Conservation (phyloP, 2,329 filamentous ascomycete species). For the Phoma herbarum region DNA sequence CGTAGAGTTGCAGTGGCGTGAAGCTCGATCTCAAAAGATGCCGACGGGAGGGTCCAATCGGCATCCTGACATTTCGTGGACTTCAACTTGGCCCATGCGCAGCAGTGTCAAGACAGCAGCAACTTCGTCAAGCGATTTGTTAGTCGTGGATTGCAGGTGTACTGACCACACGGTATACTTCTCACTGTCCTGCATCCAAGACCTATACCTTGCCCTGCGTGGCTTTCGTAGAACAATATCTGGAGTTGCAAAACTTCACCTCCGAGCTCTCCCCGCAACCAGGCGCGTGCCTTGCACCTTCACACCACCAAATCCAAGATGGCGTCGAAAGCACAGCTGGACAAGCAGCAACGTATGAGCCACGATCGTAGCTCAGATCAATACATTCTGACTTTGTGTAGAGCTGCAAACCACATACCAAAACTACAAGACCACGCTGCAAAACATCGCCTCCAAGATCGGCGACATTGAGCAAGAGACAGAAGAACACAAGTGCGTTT, state of each 20-base stretch:
- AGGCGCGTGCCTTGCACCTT: constrained; percentile 10
- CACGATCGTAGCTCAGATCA: neutral
- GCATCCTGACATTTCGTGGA: constrained; percentile 36
- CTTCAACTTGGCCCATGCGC: constrained; percentile 31
- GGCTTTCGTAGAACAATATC: neutral
- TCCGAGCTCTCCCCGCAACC: constrained; percentile 35
- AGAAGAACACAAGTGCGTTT: constrained; percentile 93
- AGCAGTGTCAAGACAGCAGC: constrained; percentile 9
- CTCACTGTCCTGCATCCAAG: too few relatives aligned
- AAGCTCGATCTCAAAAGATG: constrained; percentile 17
- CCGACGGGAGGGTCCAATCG: constrained; percentile 11
- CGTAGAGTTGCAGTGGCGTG: constrained; percentile 15
- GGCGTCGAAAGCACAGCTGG: constrained; percentile 64
- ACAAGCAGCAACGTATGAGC: constrained; percentile 75
- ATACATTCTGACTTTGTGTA: constrained; percentile 49
- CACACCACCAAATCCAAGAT: constrained; percentile 47
- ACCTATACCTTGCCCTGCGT: too few relatives aligned
- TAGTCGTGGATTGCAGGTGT: neutral
- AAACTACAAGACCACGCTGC: constrained; percentile 78
- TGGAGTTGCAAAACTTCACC: constrained; percentile 17
- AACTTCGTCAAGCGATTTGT: neutral
- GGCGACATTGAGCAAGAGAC: constrained; percentile 97
- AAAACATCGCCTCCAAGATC: constrained; percentile 94
- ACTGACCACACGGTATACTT: neutral
- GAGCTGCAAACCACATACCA: constrained; percentile 83